A percentile compares a stretch with the other conserved stretches of the same genome.
Evolutionary conservation across 805 yeast species (phyloP).

Genomic region (Hanseniaspora mollemarum): DNA sequence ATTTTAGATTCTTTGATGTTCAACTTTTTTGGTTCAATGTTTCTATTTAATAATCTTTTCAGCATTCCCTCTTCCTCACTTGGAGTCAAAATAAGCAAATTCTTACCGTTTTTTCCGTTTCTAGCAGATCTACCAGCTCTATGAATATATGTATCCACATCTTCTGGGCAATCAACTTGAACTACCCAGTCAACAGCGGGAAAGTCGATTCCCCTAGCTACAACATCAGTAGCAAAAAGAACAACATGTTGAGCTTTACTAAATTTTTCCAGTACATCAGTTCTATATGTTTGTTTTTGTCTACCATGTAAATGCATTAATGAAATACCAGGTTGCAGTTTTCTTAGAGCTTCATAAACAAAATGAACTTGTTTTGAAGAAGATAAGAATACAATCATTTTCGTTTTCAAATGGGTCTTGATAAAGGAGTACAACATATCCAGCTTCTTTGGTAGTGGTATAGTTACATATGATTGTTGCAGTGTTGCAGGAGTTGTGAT

Average conservation of each 20-base stretch:
- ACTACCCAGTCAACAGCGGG: conserved; percentile 94
- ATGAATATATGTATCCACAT: conserved; percentile 77
- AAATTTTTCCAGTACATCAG: conserved; percentile 71
- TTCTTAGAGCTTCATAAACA: conserved; percentile 75
- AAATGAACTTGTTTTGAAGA: conserved; percentile 86
- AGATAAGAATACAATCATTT: conserved; percentile 72
- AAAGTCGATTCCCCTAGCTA: conserved; percentile 84
- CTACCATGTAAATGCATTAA: conserved; percentile 77
- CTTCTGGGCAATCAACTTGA: conserved; percentile 86
- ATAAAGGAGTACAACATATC: conserved; percentile 79
- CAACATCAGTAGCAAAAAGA: conserved; percentile 80
- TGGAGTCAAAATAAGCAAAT: conserved; percentile 72
- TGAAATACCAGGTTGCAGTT: conserved; percentile 85
- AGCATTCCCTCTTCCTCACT: conserved; percentile 70
- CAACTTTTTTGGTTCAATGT: conserved; percentile 59
- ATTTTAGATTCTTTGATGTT: conserved; percentile 62
- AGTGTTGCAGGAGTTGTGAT: conserved; percentile 64
- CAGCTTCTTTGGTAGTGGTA: conserved; percentile 67
- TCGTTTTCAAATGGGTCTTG: conserved; percentile 67
- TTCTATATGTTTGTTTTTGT: conserved; percentile 78
- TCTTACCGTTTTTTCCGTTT: conserved; percentile 73
- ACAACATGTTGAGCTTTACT: conserved; percentile 70
- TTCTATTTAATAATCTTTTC: conserved; percentile 46
- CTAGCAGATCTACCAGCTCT: conserved; percentile 86
- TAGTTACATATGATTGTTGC: conserved; percentile 69